phyloP scores from a whole-genome alignment of 495 filamentous ascomycete genomes.

The Neurospora sublineolata region DNA sequence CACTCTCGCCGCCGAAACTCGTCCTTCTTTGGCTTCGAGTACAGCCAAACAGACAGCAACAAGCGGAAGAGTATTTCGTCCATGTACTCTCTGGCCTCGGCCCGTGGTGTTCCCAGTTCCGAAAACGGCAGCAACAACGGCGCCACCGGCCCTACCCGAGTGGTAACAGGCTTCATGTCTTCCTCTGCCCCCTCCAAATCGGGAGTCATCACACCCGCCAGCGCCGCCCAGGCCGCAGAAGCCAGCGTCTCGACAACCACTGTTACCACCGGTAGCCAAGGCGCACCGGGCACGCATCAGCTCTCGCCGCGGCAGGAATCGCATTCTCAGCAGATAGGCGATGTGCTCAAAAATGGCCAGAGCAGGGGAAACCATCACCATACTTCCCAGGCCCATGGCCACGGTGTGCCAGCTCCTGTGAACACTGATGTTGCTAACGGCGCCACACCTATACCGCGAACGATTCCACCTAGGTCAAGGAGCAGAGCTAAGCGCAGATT shows the following conservation, averaged over 20 bases:
- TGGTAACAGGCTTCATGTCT: constrained; percentile 28
- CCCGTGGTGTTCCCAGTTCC: constrained; percentile 35
- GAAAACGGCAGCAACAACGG: constrained; percentile 31
- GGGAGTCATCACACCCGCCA: constrained; percentile 19
- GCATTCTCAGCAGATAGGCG: constrained; percentile 21
- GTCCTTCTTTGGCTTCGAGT: constrained; percentile 21
- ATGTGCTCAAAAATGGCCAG: constrained; percentile 19
- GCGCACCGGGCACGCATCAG: constrained; percentile 26
- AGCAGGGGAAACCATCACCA: constrained; percentile 1
- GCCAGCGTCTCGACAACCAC: constrained; percentile 42
- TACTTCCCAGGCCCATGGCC: not conserved
- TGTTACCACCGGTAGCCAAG: constrained; percentile 39
- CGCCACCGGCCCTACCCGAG: constrained; percentile 13
- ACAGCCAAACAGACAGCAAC: constrained; percentile 25
- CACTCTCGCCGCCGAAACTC: constrained; percentile 19
- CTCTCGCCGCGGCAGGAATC: constrained; percentile 33
- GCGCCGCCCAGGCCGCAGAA: constrained; percentile 29
- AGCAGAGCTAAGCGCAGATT: constrained; percentile 64
- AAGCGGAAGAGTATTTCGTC: constrained; percentile 58
- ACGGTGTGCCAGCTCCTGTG: not conserved
- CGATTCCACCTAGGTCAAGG: constrained; percentile 49
- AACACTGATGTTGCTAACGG: constrained; percentile 4
- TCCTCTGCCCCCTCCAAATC: constrained; percentile 10
- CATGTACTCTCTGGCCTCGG: constrained; percentile 51
- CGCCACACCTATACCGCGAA: constrained; percentile 13